Conservation (phyloP, 768 basidiomycete species). For the Steccherinum ochraceum region DNA sequence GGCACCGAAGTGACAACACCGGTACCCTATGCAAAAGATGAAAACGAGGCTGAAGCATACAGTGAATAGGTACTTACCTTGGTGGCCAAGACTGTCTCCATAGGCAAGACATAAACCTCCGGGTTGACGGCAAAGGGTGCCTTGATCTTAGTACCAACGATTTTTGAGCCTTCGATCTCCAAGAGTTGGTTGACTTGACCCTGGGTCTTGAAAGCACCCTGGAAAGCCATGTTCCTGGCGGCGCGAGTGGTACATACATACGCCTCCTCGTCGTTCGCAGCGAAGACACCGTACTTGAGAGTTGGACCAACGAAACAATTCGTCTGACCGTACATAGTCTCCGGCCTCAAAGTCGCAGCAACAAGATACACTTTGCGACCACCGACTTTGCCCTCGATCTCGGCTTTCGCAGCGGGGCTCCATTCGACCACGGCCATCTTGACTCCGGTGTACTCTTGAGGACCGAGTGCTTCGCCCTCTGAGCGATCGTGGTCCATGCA, state of each 20-base stretch:
- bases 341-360: conserved; percentile 93
- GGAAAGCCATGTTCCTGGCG: conserved; percentile 97
- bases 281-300: conserved; percentile 90
- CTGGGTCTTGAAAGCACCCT: conserved; percentile 69
- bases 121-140: conserved; percentile 80
- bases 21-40: conserved; percentile 55
- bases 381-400: conserved; percentile 62
- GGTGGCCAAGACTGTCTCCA: conserved; percentile 95
- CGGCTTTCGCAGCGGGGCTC: conserved; percentile 61
- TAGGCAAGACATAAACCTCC: conserved; percentile 94
- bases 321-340: conserved; percentile 99
- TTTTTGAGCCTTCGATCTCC: conserved; percentile 70
- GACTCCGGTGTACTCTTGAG: conserved; percentile 91
- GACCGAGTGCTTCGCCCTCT: conserved; percentile 90
- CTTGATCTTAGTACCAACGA: conserved; percentile 86
- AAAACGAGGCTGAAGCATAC: neutral
- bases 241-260: conserved; percentile 86
- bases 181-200: conserved; percentile 69
- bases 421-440: conserved; percentile 93
- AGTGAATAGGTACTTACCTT: conserved; percentile 44
- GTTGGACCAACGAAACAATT: conserved; percentile 92
- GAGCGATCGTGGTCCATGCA: conserved; percentile 99
- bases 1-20: conserved; percentile 98
- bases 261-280: conserved; percentile 80
- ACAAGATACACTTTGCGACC: conserved; percentile 84